A percentile compares a stretch with the other conserved stretches of the same genome.
Evolutionary conservation across 2,329 filamentous ascomycete genomes (phyloP).

Genomic region (Aspergillus ustus): DNA sequence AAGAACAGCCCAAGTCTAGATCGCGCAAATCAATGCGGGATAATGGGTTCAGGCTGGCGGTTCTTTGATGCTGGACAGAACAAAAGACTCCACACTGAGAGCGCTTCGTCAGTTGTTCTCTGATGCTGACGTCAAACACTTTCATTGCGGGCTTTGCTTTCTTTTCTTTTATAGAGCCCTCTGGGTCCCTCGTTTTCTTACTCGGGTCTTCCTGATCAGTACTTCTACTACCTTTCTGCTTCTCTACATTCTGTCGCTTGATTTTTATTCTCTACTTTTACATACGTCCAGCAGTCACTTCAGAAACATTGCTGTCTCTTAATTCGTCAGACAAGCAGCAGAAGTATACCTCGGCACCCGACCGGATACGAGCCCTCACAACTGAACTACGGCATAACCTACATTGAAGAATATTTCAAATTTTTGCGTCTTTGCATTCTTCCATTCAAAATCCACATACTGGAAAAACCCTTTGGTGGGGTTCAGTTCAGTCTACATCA

Average conservation of each 20-base stretch:
- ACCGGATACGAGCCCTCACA: neutral
- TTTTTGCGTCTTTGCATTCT: neutral
- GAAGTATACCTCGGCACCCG: constrained; percentile 6
- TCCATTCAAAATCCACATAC: neutral
- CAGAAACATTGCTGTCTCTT: neutral
- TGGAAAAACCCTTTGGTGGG: neutral
- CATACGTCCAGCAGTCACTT: neutral
- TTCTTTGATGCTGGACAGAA: constrained; percentile 15
- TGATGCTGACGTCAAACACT: constrained; percentile 26
- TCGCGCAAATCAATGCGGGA: neutral
- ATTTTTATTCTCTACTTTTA: neutral
- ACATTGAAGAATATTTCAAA: neutral
- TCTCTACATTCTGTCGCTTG: neutral
- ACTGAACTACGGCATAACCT: neutral
- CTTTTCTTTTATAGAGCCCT: constrained; percentile 1
- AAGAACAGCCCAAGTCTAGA: constrained; percentile 1
- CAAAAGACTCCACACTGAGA: constrained; percentile 13
- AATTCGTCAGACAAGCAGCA: neutral
- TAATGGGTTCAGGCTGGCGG: neutral
- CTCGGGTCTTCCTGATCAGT: neutral
- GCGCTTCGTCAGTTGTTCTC: constrained; percentile 18
- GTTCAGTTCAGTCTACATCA: neutral
- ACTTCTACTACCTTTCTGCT: neutral
- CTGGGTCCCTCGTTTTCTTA: neutral
- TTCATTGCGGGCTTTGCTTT: neutral